A percentile compares a stretch with the other conserved stretches of the same genome.
Conservation (phyloP, 371 early-diverging fungal genomes). For the Mucor velutinosus region DNA sequence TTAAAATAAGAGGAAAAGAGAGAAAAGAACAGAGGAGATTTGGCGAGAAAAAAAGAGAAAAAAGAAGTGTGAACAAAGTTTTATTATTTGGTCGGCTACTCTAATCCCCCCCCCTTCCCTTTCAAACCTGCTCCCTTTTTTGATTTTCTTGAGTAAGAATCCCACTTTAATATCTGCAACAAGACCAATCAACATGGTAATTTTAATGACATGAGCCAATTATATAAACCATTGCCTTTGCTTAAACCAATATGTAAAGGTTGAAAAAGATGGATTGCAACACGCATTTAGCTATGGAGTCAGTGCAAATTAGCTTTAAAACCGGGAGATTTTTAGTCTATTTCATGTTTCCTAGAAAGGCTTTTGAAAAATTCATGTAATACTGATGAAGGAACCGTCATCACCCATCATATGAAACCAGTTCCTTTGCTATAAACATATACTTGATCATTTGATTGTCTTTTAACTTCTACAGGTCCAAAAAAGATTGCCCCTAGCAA, state of each 20-base stretch:
- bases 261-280: not conserved
- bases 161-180: not conserved
- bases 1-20: not conserved
- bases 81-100: constrained; percentile 3
- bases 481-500: not conserved
- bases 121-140: not conserved
- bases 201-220: not conserved
- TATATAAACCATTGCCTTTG: not conserved
- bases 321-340: not conserved
- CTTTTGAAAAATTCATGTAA: not conserved
- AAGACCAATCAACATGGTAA: not conserved
- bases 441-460: not conserved
- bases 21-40: not conserved
- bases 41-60: not conserved
- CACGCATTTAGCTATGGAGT: not conserved
- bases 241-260: not conserved
- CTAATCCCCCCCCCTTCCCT: not conserved
- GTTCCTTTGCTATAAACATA: not conserved
- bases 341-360: not conserved
- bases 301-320: not conserved
- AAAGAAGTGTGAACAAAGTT: not conserved
- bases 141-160: not conserved
- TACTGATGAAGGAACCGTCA: not conserved
- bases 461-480: not conserved
- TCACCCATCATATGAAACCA: not conserved